phyloP scores from a whole-genome alignment of 495 filamentous ascomycete genomes.

The Chaetomium fimeti region DNA sequence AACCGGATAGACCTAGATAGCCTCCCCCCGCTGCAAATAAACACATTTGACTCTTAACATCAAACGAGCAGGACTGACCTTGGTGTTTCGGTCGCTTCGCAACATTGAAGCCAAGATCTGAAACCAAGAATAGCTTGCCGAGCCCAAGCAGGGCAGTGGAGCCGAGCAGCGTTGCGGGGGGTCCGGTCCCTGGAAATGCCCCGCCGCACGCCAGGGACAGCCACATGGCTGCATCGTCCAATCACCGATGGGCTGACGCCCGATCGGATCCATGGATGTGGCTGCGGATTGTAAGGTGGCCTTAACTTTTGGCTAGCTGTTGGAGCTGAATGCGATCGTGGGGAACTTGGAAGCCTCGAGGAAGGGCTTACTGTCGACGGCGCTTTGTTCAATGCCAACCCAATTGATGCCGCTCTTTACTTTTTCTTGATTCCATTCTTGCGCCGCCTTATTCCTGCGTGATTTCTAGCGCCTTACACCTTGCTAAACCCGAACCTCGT shows the following conservation, averaged over 20 bases:
- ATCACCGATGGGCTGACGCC: conserved; percentile 13
- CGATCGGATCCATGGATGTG: conserved; percentile 19
- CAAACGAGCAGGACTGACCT: background rate
- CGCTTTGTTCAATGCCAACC: conserved; percentile 3
- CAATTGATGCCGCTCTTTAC: conserved; percentile 30
- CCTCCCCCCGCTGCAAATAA: background rate
- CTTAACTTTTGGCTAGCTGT: conserved; percentile 30
- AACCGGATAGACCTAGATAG: background rate
- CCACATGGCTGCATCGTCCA: conserved; percentile 3
- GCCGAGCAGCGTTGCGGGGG: background rate
- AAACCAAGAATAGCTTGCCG: background rate
- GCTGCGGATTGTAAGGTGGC: conserved; percentile 32
- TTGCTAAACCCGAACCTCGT: conserved; percentile 3
- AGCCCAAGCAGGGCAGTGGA: background rate
- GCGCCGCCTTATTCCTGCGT: background rate
- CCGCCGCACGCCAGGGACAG: background rate
- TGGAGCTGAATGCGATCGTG: conserved; percentile 9
- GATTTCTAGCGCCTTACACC: background rate
- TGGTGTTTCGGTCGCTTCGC: background rate
- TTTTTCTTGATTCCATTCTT: background rate
- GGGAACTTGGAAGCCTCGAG: conserved; percentile 8
- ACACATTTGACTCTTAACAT: background rate
- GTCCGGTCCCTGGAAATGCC: conserved; percentile 10
- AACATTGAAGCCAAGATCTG: background rate
- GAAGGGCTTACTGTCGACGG: conserved; percentile 3